A percentile compares a stretch with the other conserved stretches of the same genome.
These are phyloP conservation scores for Cytospora mali DNA, from an alignment of 2,329 filamentous ascomycete species.

Conservation along the genomic window DNA sequence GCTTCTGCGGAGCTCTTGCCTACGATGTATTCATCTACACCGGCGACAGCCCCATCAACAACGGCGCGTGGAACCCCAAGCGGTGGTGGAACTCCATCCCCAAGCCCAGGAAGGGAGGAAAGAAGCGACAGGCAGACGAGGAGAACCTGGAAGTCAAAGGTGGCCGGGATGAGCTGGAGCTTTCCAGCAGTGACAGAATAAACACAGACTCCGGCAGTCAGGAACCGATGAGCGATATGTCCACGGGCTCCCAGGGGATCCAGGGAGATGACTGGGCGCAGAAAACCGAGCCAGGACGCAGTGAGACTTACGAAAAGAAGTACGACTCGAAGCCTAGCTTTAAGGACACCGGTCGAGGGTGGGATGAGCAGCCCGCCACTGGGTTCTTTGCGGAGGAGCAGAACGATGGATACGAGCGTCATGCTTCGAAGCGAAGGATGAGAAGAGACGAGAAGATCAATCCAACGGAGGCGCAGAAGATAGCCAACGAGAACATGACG, in stretches of 20 bases:
- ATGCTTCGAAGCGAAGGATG: no score
- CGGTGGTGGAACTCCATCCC: neutral
- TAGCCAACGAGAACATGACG: no score
- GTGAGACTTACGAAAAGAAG: neutral
- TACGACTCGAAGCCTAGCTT: neutral
- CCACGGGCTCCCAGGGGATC: neutral
- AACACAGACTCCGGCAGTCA: neutral
- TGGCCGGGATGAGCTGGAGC: neutral
- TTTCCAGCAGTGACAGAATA: neutral
- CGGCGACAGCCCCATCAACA: slow-evolving; percentile 9
- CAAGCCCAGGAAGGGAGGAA: neutral
- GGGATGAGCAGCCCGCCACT: no score
- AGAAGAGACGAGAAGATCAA: no score
- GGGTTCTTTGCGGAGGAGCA: no score
- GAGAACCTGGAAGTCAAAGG: neutral
- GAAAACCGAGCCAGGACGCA: neutral
- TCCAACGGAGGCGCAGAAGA: no score
- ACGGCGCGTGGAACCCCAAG: slow-evolving; percentile 2
- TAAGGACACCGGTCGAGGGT: no score
- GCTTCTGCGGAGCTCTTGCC: slow-evolving; percentile 10
- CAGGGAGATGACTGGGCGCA: neutral
- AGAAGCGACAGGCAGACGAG: neutral
- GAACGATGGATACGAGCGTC: no score
- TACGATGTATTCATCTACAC: slow-evolving; percentile 18
- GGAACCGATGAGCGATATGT: neutral